These are phyloP conservation scores for Hondaea fermentalgiana DNA, from an alignment of 108 stramenopile species.

Conservation along the genomic window DNA sequence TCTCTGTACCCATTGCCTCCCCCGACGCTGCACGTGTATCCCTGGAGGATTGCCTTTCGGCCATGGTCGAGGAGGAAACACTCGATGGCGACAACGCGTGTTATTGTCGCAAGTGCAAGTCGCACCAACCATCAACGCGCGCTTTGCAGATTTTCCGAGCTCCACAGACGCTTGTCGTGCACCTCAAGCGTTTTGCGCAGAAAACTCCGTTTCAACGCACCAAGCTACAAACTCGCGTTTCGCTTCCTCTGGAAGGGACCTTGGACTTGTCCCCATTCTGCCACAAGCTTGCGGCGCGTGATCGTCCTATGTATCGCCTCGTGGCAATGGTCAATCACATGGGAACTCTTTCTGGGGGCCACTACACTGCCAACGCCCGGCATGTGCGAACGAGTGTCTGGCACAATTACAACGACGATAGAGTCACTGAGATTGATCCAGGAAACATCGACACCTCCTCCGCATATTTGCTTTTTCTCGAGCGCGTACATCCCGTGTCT, in stretches of 20 bases:
- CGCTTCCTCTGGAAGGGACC: neutral
- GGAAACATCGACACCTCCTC: neutral
- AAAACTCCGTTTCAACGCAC: neutral
- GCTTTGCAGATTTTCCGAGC: neutral
- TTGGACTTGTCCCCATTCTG: neutral
- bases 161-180: constrained; percentile 26
- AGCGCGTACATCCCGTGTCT: neutral
- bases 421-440: neutral
- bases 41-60: constrained; percentile 18
- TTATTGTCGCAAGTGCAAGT: constrained; percentile 14
- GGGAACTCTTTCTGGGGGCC: constrained; percentile 21
- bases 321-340: constrained; percentile 20
- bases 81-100: constrained; percentile 8
- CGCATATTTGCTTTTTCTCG: neutral
- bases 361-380: constrained; percentile 23
- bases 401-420: constrained; percentile 24
- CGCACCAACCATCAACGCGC: neutral
- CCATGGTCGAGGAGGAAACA: constrained; percentile 7
- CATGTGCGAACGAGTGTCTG: neutral
- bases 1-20: constrained; percentile 32
- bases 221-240: constrained; percentile 3
- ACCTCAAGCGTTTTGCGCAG: constrained; percentile 30
- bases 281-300: neutral
- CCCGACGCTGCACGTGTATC: neutral
- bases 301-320: neutral